phyloP scores from a whole-genome alignment of 2,329 filamentous ascomycete genomes.

The Trichophyton equinum region DNA sequence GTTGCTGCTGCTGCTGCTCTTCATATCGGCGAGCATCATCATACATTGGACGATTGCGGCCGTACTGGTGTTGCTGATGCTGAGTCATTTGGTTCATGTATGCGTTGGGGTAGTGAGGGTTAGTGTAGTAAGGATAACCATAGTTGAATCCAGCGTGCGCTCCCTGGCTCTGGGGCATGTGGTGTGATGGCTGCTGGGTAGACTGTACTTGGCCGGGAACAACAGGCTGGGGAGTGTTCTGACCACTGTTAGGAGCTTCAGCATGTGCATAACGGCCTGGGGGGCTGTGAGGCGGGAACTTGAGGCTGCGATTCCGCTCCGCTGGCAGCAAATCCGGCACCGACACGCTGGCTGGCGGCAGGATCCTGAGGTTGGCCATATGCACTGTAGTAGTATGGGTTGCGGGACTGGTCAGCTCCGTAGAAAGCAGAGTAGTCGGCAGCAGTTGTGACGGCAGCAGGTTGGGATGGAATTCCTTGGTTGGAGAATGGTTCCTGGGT shows the following conservation, averaged over 20 bases:
- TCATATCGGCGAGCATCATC: slow-evolving; percentile 39
- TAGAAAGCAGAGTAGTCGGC: slow-evolving; percentile 80
- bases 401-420: slow-evolving; percentile 60
- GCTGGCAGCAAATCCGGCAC: slow-evolving; percentile 58
- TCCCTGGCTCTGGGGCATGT: slow-evolving; percentile 40
- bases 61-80: slow-evolving; percentile 32
- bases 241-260: slow-evolving; percentile 67
- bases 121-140: slow-evolving; percentile 47
- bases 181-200: slow-evolving; percentile 41
- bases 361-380: slow-evolving; percentile 59
- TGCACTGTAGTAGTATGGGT: slow-evolving; percentile 59
- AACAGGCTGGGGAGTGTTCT: slow-evolving; percentile 78
- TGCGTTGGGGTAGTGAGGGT: slow-evolving; percentile 46
- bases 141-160: slow-evolving; percentile 48
- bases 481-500: slow-evolving; percentile 44
- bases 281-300: slow-evolving; percentile 56
- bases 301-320: slow-evolving; percentile 48
- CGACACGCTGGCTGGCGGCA: slow-evolving; percentile 56
- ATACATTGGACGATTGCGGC: slow-evolving; percentile 38
- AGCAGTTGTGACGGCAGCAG: slow-evolving; percentile 44
- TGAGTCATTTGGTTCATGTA: slow-evolving; percentile 46
- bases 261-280: slow-evolving; percentile 58
- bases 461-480: slow-evolving; percentile 47
- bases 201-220: slow-evolving; percentile 44
- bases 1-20: slow-evolving; percentile 21